phyloP scores from a whole-genome alignment of 2,329 filamentous ascomycete species.

The Talaromyces piceae region DNA sequence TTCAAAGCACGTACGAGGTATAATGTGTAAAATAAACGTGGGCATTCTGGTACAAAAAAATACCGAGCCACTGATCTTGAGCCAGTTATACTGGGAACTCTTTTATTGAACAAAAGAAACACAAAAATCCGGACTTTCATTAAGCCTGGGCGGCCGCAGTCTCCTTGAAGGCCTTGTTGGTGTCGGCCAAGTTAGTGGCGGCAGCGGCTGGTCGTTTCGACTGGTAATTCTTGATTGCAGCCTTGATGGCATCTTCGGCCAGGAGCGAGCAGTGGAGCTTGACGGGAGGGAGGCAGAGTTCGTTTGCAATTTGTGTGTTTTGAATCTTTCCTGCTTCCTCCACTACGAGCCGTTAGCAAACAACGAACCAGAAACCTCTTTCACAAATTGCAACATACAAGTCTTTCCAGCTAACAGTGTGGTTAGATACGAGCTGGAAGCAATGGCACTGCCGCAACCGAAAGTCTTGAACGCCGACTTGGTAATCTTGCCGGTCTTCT shows the following conservation, averaged over 20 bases:
- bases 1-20: not conserved
- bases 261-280: slow-evolving; percentile 90
- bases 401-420: slow-evolving; percentile 49
- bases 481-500: slow-evolving; percentile 75
- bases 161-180: slow-evolving; percentile 23
- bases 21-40: not conserved
- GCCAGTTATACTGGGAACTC: not conserved
- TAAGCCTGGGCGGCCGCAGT: slow-evolving; percentile 8
- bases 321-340: slow-evolving; percentile 88
- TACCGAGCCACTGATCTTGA: not conserved
- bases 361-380: too few relatives aligned
- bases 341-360: slow-evolving; percentile 39
- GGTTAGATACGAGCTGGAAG: slow-evolving; percentile 87
- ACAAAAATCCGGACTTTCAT: not conserved
- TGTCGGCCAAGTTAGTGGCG: slow-evolving; percentile 69
- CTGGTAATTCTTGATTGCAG: slow-evolving; percentile 84
- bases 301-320: slow-evolving; percentile 98
- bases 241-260: slow-evolving; percentile 87
- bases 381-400: not conserved
- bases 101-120: not conserved
- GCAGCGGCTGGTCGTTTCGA: slow-evolving; percentile 76
- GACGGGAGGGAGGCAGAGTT: slow-evolving; percentile 80
- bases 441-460: slow-evolving; percentile 89
- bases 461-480: slow-evolving; percentile 99
- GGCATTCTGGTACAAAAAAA: slow-evolving; percentile 1